Conservation (phyloP, 768 basidiomycete species). For the Phylloporus scabripes region DNA sequence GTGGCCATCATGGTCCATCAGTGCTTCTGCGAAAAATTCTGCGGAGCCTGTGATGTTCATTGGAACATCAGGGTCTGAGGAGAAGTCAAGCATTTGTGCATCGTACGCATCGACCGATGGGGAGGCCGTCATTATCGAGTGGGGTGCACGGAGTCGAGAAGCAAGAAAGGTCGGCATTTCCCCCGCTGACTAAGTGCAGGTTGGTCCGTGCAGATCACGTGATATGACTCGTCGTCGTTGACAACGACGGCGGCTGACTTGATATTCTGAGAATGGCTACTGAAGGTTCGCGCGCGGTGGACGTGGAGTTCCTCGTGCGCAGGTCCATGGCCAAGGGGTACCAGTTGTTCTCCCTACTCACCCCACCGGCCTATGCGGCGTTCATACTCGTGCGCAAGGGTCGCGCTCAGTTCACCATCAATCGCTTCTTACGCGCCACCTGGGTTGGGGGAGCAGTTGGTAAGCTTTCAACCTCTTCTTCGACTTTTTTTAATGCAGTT, state of each 20-base stretch:
- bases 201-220: conserved; percentile 31
- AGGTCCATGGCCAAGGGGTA: conserved; percentile 64
- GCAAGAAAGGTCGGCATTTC: conserved; percentile 14
- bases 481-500: background rate
- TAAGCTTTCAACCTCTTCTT: background rate
- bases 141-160: conserved; percentile 12
- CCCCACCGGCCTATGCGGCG: conserved; percentile 55
- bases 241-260: background rate
- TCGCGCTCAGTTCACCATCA: conserved; percentile 49
- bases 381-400: conserved; percentile 53
- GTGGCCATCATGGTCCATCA: conserved; percentile 56
- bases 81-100: conserved; percentile 60
- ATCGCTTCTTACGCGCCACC: conserved; percentile 61
- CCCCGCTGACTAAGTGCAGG: conserved; percentile 26
- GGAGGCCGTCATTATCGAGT: conserved; percentile 23
- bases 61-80: conserved; percentile 50
- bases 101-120: conserved; percentile 48
- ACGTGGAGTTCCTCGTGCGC: conserved; percentile 63
- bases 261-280: conserved; percentile 13
- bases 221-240: conserved; percentile 7
- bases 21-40: conserved; percentile 47
- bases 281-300: conserved; percentile 37
- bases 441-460: conserved; percentile 67
- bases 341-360: conserved; percentile 56
- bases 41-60: conserved; percentile 45